Base-by-base conservation (phyloP, 2,329 filamentous ascomycete genomes). In the Exophiala phaeomuriformis region DNA sequence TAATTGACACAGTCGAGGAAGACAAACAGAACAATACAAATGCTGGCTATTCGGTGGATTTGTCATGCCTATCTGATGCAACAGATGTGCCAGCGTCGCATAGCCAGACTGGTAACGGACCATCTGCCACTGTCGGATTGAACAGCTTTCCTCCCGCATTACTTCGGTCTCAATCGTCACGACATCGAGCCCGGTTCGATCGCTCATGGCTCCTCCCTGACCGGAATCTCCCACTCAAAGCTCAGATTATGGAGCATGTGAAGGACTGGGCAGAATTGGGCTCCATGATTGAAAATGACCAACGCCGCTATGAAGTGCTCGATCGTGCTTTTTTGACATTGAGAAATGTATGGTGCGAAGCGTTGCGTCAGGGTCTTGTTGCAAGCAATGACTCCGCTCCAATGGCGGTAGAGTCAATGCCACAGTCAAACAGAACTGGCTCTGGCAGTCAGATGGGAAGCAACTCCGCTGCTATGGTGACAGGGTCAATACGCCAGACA, bases 331-430 rank as follows among this genome's bases (percentile, higher is more conserved):
- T 55, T 35, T 53, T 53, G 2, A 57, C 54, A 10, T 52, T 60
- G 47, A 48, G 57, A 29, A 55, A 57, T 4, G 56, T 55, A 3
- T 63, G 61, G 61, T 56, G 48, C 31, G 59, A 59, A 52, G 57
- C 57, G 12, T 39, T 59, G 19, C 54, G 57, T 10, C n/a, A 57
- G 29, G 57, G 51, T 9, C 57, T 55, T 41, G 47, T 45, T 37
- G 33, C 54, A 10, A 52, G 51, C 29, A 28, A 27, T 41, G 41
- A 36, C 28, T 29, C 42, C 9, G 10, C 28, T 45, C 4, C 3
- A 10, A n/a, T 3, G 12, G 40, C 12, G 19, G 5, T 7, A 43
- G 10, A 27, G 19, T 43, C 40, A 43, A 28, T 12, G 4, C 36
- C 10, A 12, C 36, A 39, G 46, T 19, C 31, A 5, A 37, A 7